phyloP scores from a whole-genome alignment of 2,329 filamentous ascomycete genomes.

The Aspergillus spinulosporus region DNA sequence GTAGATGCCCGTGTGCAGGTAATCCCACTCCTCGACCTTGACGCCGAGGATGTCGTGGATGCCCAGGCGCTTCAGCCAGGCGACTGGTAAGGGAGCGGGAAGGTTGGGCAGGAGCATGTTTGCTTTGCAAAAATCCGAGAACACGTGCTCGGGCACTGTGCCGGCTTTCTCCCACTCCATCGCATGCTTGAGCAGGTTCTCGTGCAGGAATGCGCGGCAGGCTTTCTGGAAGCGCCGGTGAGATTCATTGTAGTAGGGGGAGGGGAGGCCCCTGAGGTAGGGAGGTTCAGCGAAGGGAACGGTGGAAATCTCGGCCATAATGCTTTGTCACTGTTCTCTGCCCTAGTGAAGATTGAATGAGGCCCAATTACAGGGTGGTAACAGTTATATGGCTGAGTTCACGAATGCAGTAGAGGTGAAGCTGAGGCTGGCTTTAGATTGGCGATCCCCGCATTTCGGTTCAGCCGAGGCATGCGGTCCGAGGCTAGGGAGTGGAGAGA shows the following conservation, averaged over 20 bases:
- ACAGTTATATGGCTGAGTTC: too few relatives aligned
- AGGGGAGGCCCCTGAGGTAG: slow-evolving; percentile 68
- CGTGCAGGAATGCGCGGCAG: slow-evolving; percentile 64
- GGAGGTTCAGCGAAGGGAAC: slow-evolving; percentile 73
- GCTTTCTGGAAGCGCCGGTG: slow-evolving; percentile 68
- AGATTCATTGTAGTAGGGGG: slow-evolving; percentile 67
- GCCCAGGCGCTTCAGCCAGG: slow-evolving; percentile 65
- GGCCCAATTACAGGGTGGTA: too few relatives aligned
- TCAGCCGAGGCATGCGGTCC: background rate
- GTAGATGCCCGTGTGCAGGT: slow-evolving; percentile 69
- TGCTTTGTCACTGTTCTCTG: background rate
- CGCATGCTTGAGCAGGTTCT: slow-evolving; percentile 62
- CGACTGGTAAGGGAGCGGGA: slow-evolving; percentile 66
- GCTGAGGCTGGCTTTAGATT: background rate
- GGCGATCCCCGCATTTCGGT: background rate
- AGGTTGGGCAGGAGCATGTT: slow-evolving; percentile 72
- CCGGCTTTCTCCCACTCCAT: slow-evolving; percentile 70
- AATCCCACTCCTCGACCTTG: slow-evolving; percentile 72
- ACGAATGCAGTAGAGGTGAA: background rate
- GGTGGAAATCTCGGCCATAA: slow-evolving; percentile 7
- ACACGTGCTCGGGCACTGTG: slow-evolving; percentile 64
- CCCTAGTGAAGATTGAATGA: too few relatives aligned
- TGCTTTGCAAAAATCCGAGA: slow-evolving; percentile 61
- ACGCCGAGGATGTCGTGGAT: slow-evolving; percentile 67
- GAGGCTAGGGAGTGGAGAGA: background rate